Evolutionary conservation across 345 rosid genomes (phyloP), one percentile per base, ranked within the genome.

Genomic region (Tarenaya hassleriana): DNA sequence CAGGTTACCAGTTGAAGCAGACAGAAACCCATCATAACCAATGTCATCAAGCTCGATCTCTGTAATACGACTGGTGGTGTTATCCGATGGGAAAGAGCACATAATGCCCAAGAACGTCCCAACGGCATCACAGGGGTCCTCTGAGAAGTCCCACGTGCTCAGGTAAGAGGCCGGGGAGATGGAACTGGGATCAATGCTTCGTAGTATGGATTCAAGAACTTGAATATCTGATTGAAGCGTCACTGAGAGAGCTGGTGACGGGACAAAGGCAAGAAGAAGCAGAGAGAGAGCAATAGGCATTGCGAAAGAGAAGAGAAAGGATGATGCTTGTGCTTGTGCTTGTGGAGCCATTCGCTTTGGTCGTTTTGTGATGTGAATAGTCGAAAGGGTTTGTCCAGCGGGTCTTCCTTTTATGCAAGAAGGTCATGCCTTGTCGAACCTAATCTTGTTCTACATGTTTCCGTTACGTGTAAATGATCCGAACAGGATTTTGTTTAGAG

Each of bases 11-110:
- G 60, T 46, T 18, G 64, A 41, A 9, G 75, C 70, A 16, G 76
- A 12, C n/a, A 77, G 60, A 41, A 74, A 77, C 5, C 85, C 85
- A 17, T 82, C 89, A 55, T 82, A 77, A 10, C 80, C 76, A 0
- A 48, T 60, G n/a, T 68, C 61, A 41, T 83, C 86, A 4, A 83
- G 80, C 7, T 74, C 73, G 17, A 83, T 58, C 10, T 70, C 67
- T 9, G 41, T 66, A 20, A 83, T 57, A 41, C 80, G 54, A 50
- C 60, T 72, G 3, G 64, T 58, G 1, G 79, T 61, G 47, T 72
- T 72, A 45, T 74, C 78, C 0, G 19, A 8, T 34, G 77, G 80
- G 49, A 64, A 34, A 12, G 76, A 52, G 35, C 90, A 82, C 62
- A 79, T 55, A 35, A 79, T 69, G 19, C 86, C 83, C 5, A 68